These are phyloP conservation scores for Patellifolia procumbens DNA, from an alignment of 179 eudicot genomes.

Conservation along the genomic window DNA sequence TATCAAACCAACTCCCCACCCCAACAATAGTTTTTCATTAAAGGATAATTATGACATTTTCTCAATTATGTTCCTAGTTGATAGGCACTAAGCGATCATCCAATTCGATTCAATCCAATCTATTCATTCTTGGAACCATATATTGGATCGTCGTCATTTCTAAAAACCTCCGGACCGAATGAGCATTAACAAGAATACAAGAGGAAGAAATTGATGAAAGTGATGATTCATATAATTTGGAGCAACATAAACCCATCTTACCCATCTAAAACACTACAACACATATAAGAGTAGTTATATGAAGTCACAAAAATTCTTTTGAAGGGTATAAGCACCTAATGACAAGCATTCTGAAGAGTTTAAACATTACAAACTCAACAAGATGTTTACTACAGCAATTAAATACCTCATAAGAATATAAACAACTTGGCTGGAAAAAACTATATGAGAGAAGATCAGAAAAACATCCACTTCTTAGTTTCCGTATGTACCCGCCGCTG, in stretches of 20 bases:
- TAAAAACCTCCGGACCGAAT: too few relatives aligned
- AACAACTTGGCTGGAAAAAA: slow-evolving; percentile 38
- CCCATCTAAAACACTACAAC: neutral
- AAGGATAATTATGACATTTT: too few relatives aligned
- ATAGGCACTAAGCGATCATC: too few relatives aligned
- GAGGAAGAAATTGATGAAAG: neutral
- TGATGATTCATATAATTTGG: neutral
- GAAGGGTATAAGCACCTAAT: slow-evolving; percentile 17
- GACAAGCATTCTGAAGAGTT: slow-evolving; percentile 32
- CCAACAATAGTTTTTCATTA: too few relatives aligned
- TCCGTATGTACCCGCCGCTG: slow-evolving; percentile 35
- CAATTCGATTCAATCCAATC: too few relatives aligned
- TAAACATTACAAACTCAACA: slow-evolving; percentile 32
- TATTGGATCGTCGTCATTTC: too few relatives aligned
- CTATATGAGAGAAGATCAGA: slow-evolving; percentile 32
- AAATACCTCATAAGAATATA: slow-evolving; percentile 34
- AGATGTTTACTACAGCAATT: slow-evolving; percentile 34
- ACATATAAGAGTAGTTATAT: neutral
- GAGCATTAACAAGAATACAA: neutral
- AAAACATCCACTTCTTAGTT: slow-evolving; percentile 32
- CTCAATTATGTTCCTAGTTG: too few relatives aligned
- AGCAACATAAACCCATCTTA: neutral
- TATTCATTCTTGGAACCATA: too few relatives aligned
- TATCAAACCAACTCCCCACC: too few relatives aligned
- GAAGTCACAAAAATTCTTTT: slow-evolving; percentile 23